Percentiles rank a stretch among this genome's conserved stretches.
These are phyloP conservation scores for Agaricus sinodeliciosus DNA, from an alignment of 768 basidiomycete genomes.

Conservation along the genomic window DNA sequence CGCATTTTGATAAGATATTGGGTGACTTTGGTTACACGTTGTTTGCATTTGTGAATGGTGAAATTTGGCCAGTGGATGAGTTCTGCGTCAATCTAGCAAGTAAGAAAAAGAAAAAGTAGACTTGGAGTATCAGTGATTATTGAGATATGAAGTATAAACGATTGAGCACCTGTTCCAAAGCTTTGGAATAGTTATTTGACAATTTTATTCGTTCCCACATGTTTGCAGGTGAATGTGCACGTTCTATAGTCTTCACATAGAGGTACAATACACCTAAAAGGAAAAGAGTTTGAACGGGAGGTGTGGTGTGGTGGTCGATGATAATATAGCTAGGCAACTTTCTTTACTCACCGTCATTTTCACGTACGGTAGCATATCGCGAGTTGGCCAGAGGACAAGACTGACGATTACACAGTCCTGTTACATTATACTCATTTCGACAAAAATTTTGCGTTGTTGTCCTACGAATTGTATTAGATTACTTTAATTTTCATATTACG, in stretches of 20 bases:
- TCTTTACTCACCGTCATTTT: constrained; percentile 72
- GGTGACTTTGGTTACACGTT: constrained; percentile 96
- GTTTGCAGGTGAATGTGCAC: constrained; percentile 90
- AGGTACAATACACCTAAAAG: constrained; percentile 75
- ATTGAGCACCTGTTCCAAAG: constrained; percentile 78
- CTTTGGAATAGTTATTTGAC: constrained; percentile 91
- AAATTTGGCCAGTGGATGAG: constrained; percentile 99
- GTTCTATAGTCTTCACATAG: constrained; percentile 95
- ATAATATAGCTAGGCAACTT: neutral
- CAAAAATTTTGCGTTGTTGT: constrained; percentile 97
- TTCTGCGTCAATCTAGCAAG: constrained; percentile 80
- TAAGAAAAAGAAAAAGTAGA: neutral
- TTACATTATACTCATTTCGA: constrained; percentile 97
- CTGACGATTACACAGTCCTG: constrained; percentile 90
- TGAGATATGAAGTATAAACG: neutral
- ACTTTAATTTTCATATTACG: neutral
- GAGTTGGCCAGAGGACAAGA: constrained; percentile 99
- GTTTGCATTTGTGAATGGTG: constrained; percentile 97
- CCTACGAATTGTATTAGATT: constrained; percentile 33
- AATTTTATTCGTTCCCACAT: constrained; percentile 98
- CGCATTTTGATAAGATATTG: constrained; percentile 99
- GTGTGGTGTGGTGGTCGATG: no score
- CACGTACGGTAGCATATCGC: constrained; percentile 95
- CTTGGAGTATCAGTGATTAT: neutral
- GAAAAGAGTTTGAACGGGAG: neutral